These are phyloP conservation scores for Catharanthus roseus DNA, from an alignment of 257 asterid genomes.

Conservation along the genomic window DNA sequence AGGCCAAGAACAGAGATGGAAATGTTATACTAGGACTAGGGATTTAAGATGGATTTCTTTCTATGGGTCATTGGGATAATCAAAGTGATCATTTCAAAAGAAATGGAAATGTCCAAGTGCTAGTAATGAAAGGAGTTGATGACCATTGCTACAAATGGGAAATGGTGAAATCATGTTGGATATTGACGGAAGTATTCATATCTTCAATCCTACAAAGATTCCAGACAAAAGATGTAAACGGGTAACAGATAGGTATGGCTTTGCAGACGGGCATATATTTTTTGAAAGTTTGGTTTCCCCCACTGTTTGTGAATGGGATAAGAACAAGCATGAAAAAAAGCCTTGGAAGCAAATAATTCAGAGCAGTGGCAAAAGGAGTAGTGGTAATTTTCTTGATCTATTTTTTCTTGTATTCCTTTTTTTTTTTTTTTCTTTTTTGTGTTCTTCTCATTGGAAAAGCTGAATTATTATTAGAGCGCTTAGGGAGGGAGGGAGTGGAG, in stretches of 20 bases:
- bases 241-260: background rate
- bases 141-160: background rate
- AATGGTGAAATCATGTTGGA: background rate
- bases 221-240: background rate
- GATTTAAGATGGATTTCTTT: background rate
- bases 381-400: too few species aligned
- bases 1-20: background rate
- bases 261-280: background rate
- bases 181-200: background rate
- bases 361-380: too few species aligned
- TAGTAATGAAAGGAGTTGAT: background rate
- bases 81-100: background rate
- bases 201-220: background rate
- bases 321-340: background rate
- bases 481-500: too few species aligned
- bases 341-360: too few species aligned
- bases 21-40: background rate
- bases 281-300: background rate
- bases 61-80: background rate
- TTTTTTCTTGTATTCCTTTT: too few species aligned
- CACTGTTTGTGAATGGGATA: background rate
- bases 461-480: too few species aligned
- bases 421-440: too few species aligned
- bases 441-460: too few species aligned
- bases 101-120: background rate